A percentile compares a stretch with the other conserved stretches of the same genome.
phyloP scores from a whole-genome alignment of 345 rosid species.

The Cardiospermum halicacabum region DNA sequence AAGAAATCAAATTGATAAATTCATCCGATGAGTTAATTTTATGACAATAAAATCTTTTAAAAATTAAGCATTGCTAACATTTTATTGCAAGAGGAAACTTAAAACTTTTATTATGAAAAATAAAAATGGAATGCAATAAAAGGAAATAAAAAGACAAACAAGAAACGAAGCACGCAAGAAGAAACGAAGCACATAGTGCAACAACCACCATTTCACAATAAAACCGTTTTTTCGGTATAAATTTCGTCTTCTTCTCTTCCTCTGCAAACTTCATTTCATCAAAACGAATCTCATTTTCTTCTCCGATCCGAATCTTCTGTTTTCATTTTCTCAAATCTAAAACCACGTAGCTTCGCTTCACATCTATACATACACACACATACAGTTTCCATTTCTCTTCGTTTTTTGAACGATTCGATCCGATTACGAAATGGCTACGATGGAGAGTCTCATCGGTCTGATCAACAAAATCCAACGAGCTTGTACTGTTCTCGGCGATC shows the following conservation, averaged over 20 bases:
- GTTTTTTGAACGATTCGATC: constrained; percentile 18
- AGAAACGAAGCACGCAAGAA: background rate
- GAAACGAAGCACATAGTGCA: background rate
- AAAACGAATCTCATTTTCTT: constrained; percentile 1
- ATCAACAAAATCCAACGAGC: constrained; percentile 97
- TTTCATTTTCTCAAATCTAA: background rate
- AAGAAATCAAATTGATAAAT: too few relatives aligned
- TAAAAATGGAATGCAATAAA: too few relatives aligned
- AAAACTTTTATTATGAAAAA: too few relatives aligned
- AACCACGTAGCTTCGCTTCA: constrained; percentile 6
- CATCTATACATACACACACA: too few relatives aligned
- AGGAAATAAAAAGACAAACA: background rate
- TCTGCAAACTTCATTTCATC: constrained; percentile 1
- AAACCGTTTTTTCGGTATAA: constrained; percentile 8
- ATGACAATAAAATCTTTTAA: too few relatives aligned
- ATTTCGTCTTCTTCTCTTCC: background rate
- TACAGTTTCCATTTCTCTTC: constrained; percentile 13
- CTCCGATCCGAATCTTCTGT: constrained; percentile 13
- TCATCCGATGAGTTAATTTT: too few relatives aligned
- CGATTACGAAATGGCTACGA: constrained; percentile 60
- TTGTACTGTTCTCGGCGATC: constrained; percentile 91
- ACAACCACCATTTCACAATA: background rate
- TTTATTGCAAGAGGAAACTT: too few relatives aligned
- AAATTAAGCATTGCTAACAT: too few relatives aligned
- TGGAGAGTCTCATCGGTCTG: constrained; percentile 92